Evolutionary conservation across 2,329 filamentous ascomycete genomes (phyloP).

Genomic region (Torrubiellomyces zombiae): DNA sequence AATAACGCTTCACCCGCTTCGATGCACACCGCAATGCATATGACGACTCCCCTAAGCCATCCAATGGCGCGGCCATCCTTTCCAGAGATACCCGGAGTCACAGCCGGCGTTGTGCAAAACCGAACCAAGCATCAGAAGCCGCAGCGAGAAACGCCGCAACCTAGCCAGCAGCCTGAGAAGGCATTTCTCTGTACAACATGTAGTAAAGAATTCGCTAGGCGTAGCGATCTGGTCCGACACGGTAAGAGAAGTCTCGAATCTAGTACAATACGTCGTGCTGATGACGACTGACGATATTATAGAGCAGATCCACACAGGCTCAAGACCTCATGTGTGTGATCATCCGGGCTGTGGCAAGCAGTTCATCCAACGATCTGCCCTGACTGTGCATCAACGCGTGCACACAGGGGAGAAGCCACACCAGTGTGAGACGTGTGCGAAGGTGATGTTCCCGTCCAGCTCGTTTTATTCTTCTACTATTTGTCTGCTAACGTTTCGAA

Average conservation of each 20-base stretch:
- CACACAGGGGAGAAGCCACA: conserved; percentile 98
- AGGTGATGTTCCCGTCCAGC: conserved; percentile 57
- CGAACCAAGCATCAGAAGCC: conserved; percentile 22
- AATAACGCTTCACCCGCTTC: conserved; percentile 35
- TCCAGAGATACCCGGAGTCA: conserved; percentile 15
- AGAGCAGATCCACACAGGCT: conserved; percentile 93
- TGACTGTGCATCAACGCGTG: conserved; percentile 89
- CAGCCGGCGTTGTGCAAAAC: conserved; percentile 19
- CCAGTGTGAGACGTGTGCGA: conserved; percentile 90
- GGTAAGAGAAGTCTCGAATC: conserved; percentile 40
- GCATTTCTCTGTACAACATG: conserved; percentile 83
- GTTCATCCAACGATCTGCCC: conserved; percentile 89
- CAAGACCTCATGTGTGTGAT: conserved; percentile 84
- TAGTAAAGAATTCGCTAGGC: conserved; percentile 76
- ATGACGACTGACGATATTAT: conserved; percentile 16
- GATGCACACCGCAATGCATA: conserved; percentile 32
- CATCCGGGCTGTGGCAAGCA: conserved; percentile 79
- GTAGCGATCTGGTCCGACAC: conserved; percentile 87
- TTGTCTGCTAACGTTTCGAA: too few relatives aligned
- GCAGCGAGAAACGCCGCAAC: conserved; percentile 15
- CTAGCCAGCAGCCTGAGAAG: conserved; percentile 32
- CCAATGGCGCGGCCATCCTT: conserved; percentile 26
- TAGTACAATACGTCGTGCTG: background rate
- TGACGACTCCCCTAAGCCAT: conserved; percentile 24
- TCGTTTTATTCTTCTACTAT: background rate